These are phyloP conservation scores for Avena insularis DNA, from an alignment of 176 grass and related monocot species.

Conservation along the genomic window DNA sequence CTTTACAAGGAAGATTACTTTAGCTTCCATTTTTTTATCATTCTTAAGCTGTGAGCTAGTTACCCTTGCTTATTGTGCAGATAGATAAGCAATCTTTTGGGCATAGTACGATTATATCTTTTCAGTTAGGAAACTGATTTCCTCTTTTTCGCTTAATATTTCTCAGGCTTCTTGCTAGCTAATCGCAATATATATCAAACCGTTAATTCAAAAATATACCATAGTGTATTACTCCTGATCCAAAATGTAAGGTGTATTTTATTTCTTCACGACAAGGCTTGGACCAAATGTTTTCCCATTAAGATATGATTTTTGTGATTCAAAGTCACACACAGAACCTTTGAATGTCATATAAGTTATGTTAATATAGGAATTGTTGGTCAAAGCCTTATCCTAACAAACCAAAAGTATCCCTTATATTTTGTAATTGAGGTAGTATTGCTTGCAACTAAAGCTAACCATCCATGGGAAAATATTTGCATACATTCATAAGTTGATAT, in stretches of 20 bases:
- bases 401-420: background rate
- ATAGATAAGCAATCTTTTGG: background rate
- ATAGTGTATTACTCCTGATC: background rate
- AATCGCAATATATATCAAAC: background rate
- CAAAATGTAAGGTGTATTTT: background rate
- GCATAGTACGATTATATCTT: background rate
- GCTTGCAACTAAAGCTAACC: background rate
- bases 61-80: background rate
- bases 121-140: constrained; percentile 15
- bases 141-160: background rate
- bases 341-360: background rate
- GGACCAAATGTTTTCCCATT: background rate
- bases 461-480: background rate
- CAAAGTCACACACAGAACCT: background rate
- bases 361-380: background rate
- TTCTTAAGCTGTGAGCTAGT: background rate
- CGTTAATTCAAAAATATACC: background rate
- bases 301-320: background rate
- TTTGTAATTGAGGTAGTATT: background rate
- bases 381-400: background rate
- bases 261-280: background rate
- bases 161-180: background rate
- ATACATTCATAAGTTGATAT: background rate
- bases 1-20: constrained; percentile 26
- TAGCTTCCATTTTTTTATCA: background rate